A percentile compares a stretch with the other conserved stretches of the same genome.
phyloP scores from a whole-genome alignment of 768 basidiomycete genomes.

The Trichaptum fuscoviolaceum region DNA sequence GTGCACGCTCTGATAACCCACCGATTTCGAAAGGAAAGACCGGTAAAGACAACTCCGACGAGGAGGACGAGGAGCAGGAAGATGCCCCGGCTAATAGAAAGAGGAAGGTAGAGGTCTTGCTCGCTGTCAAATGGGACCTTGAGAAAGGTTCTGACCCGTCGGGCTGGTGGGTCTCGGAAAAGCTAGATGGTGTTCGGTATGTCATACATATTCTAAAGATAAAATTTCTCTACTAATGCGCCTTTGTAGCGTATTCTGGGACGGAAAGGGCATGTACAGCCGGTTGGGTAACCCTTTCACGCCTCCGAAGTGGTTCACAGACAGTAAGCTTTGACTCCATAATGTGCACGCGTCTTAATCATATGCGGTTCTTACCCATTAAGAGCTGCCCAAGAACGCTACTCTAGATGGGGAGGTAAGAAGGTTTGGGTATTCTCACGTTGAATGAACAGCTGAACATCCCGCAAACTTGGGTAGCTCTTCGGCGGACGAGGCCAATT shows the following conservation, averaged over 20 bases:
- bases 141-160: constrained; percentile 48
- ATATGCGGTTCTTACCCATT: constrained; percentile 2
- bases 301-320: constrained; percentile 52
- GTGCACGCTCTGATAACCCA: background rate
- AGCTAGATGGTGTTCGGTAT: constrained; percentile 58
- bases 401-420: constrained; percentile 49
- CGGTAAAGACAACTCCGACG: constrained; percentile 9
- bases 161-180: constrained; percentile 60
- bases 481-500: constrained; percentile 54
- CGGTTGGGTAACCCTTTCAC: constrained; percentile 56
- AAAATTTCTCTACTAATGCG: background rate
- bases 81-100: constrained; percentile 18
- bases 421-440: background rate
- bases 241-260: constrained; percentile 40
- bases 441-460: background rate
- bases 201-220: constrained; percentile 12
- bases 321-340: constrained; percentile 32
- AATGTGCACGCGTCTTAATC: background rate
- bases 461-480: constrained; percentile 21
- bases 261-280: constrained; percentile 47
- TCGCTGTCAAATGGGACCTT: constrained; percentile 55
- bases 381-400: constrained; percentile 49
- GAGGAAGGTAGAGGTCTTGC: constrained; percentile 38
- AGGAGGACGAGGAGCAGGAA: constrained; percentile 12
- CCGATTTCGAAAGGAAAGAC: constrained; percentile 7